Base-by-base conservation (phyloP, 2,329 filamentous ascomycete genomes). In the Penicillium palitans region DNA sequence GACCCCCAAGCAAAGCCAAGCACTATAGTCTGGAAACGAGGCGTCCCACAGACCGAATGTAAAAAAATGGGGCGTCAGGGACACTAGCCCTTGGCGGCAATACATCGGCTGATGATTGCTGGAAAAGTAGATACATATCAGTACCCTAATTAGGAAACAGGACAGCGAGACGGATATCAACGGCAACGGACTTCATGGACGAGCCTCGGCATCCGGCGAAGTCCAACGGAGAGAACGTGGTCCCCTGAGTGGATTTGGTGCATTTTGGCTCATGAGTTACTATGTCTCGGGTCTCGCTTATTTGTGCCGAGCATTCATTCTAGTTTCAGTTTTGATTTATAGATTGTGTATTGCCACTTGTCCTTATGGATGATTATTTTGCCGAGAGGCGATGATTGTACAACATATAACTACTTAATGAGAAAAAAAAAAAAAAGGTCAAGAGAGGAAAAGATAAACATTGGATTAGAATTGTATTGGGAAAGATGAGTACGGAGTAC, bases 1-100 rank as follows among this genome's bases (percentile, higher is more conserved):
- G 62, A 58, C 51, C 6, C 57, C 63, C 61, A 64, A 63, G 61
- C 58, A 63, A 65, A 56, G 60, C 65, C 63, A 67, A 67, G 65
- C 65, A 65, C 60, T 66, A 48, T 66, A 66, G 63, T 58, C 52
- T 60, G 52, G 57, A 27, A 45, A 58, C 13, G 53, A 59, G 62
- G 55, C 58, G 63, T 51, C 65, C 65, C 59, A 58, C 42, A 59
- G 51, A 40, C 31, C 46, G 48, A 63, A 62, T 41, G 51, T 52
- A 57, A 63, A 61, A 64, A 58, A 35, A 35, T 42, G 62, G 64
- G 57, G 35, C 42, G 17, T 37, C 35, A 21, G 44, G 19, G 46
- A 31, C 29, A 53, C 40, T 53, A 47, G 29, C 13, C 31, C 17
- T 35, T 51, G 27, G 39, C 31, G 31, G 40, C 7, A 35, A 9